Conservation (phyloP, 805 yeast genomes). For the Yarrowia phangngaensis region DNA sequence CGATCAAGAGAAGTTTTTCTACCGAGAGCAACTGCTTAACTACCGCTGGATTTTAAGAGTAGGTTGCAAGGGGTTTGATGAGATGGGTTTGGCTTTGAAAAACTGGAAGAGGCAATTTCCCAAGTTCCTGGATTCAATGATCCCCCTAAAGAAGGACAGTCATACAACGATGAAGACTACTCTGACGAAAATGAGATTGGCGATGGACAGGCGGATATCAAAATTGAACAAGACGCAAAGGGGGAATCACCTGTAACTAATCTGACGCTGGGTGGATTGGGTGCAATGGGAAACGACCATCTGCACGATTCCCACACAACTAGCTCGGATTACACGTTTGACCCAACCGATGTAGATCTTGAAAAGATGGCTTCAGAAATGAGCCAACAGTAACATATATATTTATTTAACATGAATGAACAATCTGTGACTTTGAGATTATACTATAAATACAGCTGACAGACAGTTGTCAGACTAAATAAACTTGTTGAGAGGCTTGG, state of each 20-base stretch:
- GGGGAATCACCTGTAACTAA: not conserved
- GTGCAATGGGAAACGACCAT: not conserved
- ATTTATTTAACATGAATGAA: not conserved
- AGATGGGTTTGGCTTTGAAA: conserved; percentile 70
- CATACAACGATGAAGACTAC: conserved; percentile 5
- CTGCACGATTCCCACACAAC: not conserved
- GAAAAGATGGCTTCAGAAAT: conserved; percentile 11
- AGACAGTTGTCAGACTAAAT: too few species aligned
- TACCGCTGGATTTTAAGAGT: conserved; percentile 74
- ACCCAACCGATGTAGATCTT: conserved; percentile 2
- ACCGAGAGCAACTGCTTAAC: conserved; percentile 64
- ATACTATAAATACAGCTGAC: too few species aligned
- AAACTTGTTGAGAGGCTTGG: conserved; percentile 16
- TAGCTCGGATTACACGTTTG: not conserved
- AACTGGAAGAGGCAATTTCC: conserved; percentile 65
- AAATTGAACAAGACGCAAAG: not conserved
- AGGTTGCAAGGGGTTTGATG: conserved; percentile 71
- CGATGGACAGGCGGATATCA: not conserved
- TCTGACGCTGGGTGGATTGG: not conserved
- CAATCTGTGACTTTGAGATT: too few species aligned
- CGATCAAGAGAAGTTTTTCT: conserved; percentile 56
- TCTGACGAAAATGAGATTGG: not conserved
- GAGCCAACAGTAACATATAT: not conserved
- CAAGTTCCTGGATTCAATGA: conserved; percentile 56
- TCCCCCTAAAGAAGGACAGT: conserved; percentile 4